phyloP scores from a whole-genome alignment of 2,329 filamentous ascomycete genomes.

The Cladophialophora carrionii region DNA sequence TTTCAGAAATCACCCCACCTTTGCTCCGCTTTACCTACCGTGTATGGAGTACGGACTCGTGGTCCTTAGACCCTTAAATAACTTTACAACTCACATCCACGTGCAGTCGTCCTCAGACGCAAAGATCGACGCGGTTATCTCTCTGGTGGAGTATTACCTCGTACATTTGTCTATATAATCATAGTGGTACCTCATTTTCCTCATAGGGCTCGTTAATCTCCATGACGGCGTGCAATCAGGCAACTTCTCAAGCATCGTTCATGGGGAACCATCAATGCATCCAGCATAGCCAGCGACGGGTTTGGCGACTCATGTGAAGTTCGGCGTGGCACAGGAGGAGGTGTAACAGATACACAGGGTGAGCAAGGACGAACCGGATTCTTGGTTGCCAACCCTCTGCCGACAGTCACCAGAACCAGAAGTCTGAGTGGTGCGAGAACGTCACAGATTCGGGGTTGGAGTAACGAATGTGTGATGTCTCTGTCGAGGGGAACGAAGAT shows the following conservation, averaged over 20 bases:
- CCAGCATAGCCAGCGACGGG: neutral
- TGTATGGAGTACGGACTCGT: neutral
- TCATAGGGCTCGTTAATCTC: constrained; percentile 14
- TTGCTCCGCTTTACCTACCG: neutral
- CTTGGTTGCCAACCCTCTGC: neutral
- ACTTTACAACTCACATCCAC: neutral
- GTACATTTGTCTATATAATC: neutral
- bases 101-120: neutral
- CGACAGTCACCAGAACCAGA: neutral
- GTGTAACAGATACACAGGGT: neutral
- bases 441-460: neutral
- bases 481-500: neutral
- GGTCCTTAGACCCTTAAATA: neutral
- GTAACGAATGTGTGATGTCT: neutral
- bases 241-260: neutral
- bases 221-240: constrained; percentile 3
- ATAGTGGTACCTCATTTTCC: constrained; percentile 7
- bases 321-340: neutral
- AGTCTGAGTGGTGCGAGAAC: neutral
- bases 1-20: neutral
- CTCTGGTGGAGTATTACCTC: neutral
- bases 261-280: neutral
- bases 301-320: neutral
- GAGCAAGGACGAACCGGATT: too few species aligned
- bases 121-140: neutral